Evolutionary conservation across 768 basidiomycete genomes (phyloP).

Genomic region (Tylopilus balloui): DNA sequence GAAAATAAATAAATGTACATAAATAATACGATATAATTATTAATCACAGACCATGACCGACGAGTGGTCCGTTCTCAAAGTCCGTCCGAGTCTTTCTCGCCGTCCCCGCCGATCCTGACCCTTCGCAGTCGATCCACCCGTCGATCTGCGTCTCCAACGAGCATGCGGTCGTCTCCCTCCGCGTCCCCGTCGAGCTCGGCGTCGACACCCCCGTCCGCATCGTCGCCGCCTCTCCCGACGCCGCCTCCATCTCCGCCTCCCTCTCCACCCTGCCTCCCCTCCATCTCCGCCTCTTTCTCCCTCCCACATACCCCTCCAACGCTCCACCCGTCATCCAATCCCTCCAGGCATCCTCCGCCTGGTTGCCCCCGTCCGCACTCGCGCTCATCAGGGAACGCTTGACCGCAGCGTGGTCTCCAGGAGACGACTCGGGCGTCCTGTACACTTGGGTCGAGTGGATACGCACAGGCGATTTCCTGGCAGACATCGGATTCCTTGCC

Average conservation of each 20-base stretch:
- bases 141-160: slow-evolving; percentile 52
- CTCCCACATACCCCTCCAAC: slow-evolving; percentile 50
- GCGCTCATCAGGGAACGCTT: slow-evolving; percentile 39
- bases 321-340: slow-evolving; percentile 51
- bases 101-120: slow-evolving; percentile 6
- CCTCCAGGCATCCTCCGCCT: slow-evolving; percentile 52
- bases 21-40: not conserved
- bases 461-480: slow-evolving; percentile 60
- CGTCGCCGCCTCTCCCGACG: not conserved
- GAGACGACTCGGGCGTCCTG: slow-evolving; percentile 50
- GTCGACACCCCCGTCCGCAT: slow-evolving; percentile 39
- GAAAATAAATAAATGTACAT: not conserved
- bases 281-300: slow-evolving; percentile 50
- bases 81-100: slow-evolving; percentile 9
- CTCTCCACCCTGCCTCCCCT: slow-evolving; percentile 61
- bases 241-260: slow-evolving; percentile 14
- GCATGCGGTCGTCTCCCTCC: slow-evolving; percentile 31
- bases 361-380: slow-evolving; percentile 43
- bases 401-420: slow-evolving; percentile 49
- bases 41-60: slow-evolving; percentile 5
- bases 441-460: slow-evolving; percentile 73
- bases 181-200: slow-evolving; percentile 63
- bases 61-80: slow-evolving; percentile 27
- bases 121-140: slow-evolving; percentile 79
- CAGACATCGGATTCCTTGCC: slow-evolving; percentile 37